phyloP scores from a whole-genome alignment of 768 basidiomycete species.

The Panaeolus cyanescens region DNA sequence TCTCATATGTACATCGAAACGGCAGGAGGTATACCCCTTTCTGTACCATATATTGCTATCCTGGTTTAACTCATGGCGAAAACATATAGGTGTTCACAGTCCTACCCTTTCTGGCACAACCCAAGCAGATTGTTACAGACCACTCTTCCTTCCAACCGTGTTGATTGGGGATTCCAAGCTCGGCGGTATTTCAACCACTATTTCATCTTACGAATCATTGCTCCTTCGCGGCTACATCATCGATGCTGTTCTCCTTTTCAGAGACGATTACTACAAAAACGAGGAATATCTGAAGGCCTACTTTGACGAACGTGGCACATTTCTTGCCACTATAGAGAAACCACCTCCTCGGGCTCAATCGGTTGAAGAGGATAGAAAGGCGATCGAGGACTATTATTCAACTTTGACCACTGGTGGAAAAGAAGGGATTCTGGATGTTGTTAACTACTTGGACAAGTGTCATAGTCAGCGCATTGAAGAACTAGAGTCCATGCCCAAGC shows the following conservation, averaged over 20 bases:
- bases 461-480: slow-evolving; percentile 71
- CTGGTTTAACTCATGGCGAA: slow-evolving; percentile 2
- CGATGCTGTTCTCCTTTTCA: slow-evolving; percentile 82
- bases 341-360: slow-evolving; percentile 58
- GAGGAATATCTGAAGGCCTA: slow-evolving; percentile 79
- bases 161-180: slow-evolving; percentile 88
- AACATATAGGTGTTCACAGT: slow-evolving; percentile 79
- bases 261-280: slow-evolving; percentile 86
- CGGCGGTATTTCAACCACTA: slow-evolving; percentile 90
- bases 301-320: slow-evolving; percentile 73
- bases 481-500: slow-evolving; percentile 75
- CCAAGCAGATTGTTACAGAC: slow-evolving; percentile 84
- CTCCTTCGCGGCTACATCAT: slow-evolving; percentile 87
- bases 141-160: slow-evolving; percentile 84
- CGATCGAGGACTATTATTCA: slow-evolving; percentile 77
- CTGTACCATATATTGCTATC: not conserved
- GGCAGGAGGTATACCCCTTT: slow-evolving; percentile 79
- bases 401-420: slow-evolving; percentile 36
- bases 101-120: slow-evolving; percentile 82
- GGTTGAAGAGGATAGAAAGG: slow-evolving; percentile 42
- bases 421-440: slow-evolving; percentile 43
- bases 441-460: slow-evolving; percentile 60
- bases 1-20: slow-evolving; percentile 88
- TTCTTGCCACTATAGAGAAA: slow-evolving; percentile 51
- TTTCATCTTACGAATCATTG: slow-evolving; percentile 92